Conservation (phyloP, 164 flowering plant species). For the Malania oleifera region DNA sequence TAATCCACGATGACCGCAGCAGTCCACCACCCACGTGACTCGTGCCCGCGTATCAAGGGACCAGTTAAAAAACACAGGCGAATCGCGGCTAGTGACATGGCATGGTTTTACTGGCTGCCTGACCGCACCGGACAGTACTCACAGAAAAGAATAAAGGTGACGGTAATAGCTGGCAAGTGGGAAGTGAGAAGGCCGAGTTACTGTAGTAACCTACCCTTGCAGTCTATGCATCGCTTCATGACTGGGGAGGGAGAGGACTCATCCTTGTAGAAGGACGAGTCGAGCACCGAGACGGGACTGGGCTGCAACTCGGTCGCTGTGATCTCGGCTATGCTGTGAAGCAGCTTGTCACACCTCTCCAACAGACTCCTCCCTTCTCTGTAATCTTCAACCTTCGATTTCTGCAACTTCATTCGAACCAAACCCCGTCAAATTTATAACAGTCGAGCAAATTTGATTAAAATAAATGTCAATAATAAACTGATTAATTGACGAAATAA, state of each 20-base stretch:
- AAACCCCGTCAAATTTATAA: too few relatives aligned
- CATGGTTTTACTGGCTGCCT: too few relatives aligned
- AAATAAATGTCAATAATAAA: too few relatives aligned
- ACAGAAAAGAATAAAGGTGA: too few relatives aligned
- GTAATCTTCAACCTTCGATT: slow-evolving; percentile 47
- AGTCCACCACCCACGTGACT: neutral
- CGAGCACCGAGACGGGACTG: slow-evolving; percentile 94
- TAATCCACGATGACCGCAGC: too few relatives aligned
- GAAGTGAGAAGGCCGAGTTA: neutral
- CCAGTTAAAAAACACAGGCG: too few relatives aligned
- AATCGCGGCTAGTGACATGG: too few relatives aligned
- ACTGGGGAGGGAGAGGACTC: slow-evolving; percentile 78
- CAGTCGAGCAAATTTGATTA: too few relatives aligned
- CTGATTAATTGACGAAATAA: neutral
- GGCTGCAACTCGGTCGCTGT: slow-evolving; percentile 61
- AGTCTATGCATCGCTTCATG: slow-evolving; percentile 60
- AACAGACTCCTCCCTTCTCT: slow-evolving; percentile 61
- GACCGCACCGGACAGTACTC: too few relatives aligned
- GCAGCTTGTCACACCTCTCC: slow-evolving; percentile 83
- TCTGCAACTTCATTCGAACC: slow-evolving; percentile 22
- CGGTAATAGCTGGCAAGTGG: too few relatives aligned
- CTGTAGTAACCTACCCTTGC: slow-evolving; percentile 43
- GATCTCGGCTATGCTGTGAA: slow-evolving; percentile 83
- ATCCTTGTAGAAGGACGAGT: slow-evolving; percentile 75
- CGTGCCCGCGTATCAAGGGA: too few relatives aligned